These are phyloP conservation scores for Gleditsia sinensis DNA, from an alignment of 306 rosid species.

Conservation along the genomic window DNA sequence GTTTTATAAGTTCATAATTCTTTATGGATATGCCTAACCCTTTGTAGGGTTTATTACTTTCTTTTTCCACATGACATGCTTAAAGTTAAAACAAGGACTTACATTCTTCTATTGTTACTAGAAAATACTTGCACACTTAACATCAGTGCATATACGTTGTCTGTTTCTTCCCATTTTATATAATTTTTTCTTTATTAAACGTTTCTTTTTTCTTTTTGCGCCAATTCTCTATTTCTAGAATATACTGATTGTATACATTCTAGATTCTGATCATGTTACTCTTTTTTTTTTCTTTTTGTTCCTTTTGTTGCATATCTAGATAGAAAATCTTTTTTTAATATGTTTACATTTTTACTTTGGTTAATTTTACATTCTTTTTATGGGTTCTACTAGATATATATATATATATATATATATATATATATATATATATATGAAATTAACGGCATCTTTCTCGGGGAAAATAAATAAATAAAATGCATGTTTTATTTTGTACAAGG, in stretches of 20 bases:
- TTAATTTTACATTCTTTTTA: background rate
- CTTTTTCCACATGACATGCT: background rate
- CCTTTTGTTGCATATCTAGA: background rate
- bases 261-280: background rate
- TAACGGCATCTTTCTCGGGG: background rate
- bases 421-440: background rate
- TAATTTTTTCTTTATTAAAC: background rate
- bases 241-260: background rate
- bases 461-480: background rate
- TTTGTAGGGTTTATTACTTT: conserved; percentile 11
- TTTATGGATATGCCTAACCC: background rate
- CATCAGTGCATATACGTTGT: background rate
- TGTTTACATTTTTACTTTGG: background rate
- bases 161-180: background rate
- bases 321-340: background rate
- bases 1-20: background rate
- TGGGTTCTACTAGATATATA: too few relatives aligned
- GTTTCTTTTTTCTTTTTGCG: background rate
- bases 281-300: background rate
- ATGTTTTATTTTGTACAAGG: background rate
- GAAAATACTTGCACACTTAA: background rate
- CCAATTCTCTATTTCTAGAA: background rate
- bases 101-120: conserved; percentile 18
- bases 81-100: conserved; percentile 4
- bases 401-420: too few relatives aligned